Evolutionary conservation across 2,329 filamentous ascomycete genomes (phyloP).

Genomic region (Zasmidium citrigriseum): DNA sequence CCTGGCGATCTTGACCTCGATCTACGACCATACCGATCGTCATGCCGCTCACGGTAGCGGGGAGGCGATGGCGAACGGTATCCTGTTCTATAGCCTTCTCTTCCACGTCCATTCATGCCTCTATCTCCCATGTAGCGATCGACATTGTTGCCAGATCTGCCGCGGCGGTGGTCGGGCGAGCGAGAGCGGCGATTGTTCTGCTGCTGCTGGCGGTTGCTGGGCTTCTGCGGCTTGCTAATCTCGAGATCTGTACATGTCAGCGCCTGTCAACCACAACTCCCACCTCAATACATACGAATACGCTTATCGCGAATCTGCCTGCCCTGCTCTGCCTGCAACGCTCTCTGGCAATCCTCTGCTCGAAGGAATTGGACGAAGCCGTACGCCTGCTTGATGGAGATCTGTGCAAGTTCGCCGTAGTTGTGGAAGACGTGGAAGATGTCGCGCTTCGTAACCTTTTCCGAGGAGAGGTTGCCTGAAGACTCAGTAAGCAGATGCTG

Average conservation of each 20-base stretch:
- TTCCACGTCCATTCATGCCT: slow-evolving; percentile 17
- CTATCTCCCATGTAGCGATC: slow-evolving; percentile 37
- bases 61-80: slow-evolving; percentile 49
- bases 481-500: slow-evolving; percentile 22
- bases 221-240: slow-evolving; percentile 78
- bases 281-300: slow-evolving; percentile 69
- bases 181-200: slow-evolving; percentile 51
- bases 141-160: slow-evolving; percentile 47
- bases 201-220: slow-evolving; percentile 34
- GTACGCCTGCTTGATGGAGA: slow-evolving; percentile 94
- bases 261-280: neutral
- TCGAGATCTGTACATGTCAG: slow-evolving; percentile 70
- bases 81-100: slow-evolving; percentile 61
- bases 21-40: slow-evolving; percentile 39
- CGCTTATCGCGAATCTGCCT: slow-evolving; percentile 82
- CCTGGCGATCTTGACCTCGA: slow-evolving; percentile 35
- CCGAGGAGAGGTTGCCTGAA: slow-evolving; percentile 83
- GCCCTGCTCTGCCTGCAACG: slow-evolving; percentile 77
- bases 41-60: slow-evolving; percentile 37
- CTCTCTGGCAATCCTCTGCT: slow-evolving; percentile 69
- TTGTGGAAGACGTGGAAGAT: slow-evolving; percentile 87
- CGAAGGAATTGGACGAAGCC: slow-evolving; percentile 95
- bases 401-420: slow-evolving; percentile 86
- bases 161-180: slow-evolving; percentile 62
- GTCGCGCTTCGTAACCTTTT: slow-evolving; percentile 90